A percentile compares a stretch with the other conserved stretches of the same genome.
Evolutionary conservation across 495 filamentous ascomycete genomes (phyloP).

Genomic region (Bacidia gigantensis): DNA sequence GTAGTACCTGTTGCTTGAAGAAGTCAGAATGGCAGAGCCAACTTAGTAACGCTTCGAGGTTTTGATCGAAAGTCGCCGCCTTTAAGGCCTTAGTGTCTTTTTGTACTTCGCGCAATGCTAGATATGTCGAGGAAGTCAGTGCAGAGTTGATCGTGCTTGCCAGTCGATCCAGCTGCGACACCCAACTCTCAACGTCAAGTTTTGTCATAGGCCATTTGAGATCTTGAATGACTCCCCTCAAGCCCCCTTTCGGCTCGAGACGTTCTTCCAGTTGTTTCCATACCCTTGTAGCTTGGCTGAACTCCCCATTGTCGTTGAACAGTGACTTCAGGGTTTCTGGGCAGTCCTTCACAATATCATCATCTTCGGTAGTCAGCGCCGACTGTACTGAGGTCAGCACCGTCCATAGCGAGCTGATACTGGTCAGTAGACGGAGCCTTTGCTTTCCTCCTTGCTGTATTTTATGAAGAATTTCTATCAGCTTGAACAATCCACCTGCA

Average conservation of each 20-base stretch:
- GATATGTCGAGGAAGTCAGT: conserved; percentile 4
- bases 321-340: neutral
- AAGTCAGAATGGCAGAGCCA: conserved; percentile 13
- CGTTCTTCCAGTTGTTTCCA: neutral
- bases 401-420: conserved; percentile 12
- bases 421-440: conserved; percentile 10
- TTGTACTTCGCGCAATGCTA: conserved; percentile 5
- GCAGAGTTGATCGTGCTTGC: conserved; percentile 8
- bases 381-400: conserved; percentile 5
- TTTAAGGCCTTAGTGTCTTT: conserved; percentile 9
- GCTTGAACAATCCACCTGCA: conserved; percentile 8
- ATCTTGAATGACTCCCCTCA: conserved; percentile 9
- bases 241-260: conserved; percentile 9
- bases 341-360: neutral
- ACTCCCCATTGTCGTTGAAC: neutral
- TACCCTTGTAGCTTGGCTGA: neutral
- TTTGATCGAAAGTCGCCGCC: neutral
- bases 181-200: conserved; percentile 6
- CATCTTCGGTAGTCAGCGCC: neutral
- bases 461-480: conserved; percentile 7
- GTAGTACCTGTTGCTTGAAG: conserved; percentile 9
- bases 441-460: conserved; percentile 14
- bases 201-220: conserved; percentile 11
- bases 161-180: conserved; percentile 8
- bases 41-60: neutral